Conservation (phyloP, 306 rosid genomes). For the Castanopsis chinensis region DNA sequence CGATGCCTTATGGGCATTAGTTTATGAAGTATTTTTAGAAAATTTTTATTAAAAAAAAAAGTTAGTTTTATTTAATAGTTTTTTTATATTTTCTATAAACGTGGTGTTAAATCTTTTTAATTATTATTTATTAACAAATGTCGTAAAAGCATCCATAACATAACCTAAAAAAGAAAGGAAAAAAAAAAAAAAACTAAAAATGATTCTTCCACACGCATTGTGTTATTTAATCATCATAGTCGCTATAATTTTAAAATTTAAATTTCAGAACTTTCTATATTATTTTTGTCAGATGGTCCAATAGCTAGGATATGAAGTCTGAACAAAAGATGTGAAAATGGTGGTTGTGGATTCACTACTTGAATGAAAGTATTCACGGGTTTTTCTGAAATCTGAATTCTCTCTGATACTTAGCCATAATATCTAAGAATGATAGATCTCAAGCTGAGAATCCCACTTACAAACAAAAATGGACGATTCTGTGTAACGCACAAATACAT, state of each 20-base stretch:
- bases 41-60: too few relatives aligned
- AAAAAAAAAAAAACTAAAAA: background rate
- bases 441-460: slow-evolving; percentile 20
- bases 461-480: slow-evolving; percentile 21
- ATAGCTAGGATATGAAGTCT: background rate
- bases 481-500: slow-evolving; percentile 26
- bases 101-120: too few relatives aligned
- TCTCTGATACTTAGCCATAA: too few relatives aligned
- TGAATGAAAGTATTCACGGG: too few relatives aligned
- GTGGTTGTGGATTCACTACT: slow-evolving; percentile 36
- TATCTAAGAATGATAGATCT: too few relatives aligned
- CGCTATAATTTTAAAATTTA: slow-evolving; percentile 19
- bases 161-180: background rate
- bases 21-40: too few relatives aligned
- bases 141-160: accelerated
- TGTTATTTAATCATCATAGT: slow-evolving; percentile 69
- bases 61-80: too few relatives aligned
- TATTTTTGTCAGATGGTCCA: background rate
- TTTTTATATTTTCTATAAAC: too few relatives aligned
- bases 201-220: slow-evolving; percentile 55
- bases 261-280: background rate
- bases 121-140: too few relatives aligned
- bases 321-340: slow-evolving; percentile 22
- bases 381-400: too few relatives aligned
- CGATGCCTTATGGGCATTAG: too few relatives aligned